Evolutionary conservation across 805 yeast species (phyloP).

Genomic region (Hanseniaspora thailandica): DNA sequence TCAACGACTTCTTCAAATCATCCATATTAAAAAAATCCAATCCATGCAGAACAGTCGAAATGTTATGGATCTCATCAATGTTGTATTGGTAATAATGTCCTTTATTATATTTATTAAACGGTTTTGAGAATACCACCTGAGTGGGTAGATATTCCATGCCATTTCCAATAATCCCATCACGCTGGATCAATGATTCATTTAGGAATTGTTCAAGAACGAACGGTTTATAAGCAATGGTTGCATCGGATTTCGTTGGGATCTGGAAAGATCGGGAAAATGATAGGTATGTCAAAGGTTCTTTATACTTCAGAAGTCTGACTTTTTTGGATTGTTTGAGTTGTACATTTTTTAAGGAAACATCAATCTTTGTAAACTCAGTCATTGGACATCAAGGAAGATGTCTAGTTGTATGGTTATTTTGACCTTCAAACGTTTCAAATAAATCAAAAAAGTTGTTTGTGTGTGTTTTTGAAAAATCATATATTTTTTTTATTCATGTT

Average conservation of each 20-base stretch:
- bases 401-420: too few relatives aligned
- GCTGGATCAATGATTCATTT: neutral
- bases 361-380: neutral
- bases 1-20: neutral
- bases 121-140: neutral
- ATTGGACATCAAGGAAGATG: neutral
- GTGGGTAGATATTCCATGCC: neutral
- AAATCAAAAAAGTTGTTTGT: too few relatives aligned
- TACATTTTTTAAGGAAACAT: neutral
- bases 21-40: conserved; percentile 5
- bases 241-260: neutral
- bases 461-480: too few relatives aligned
- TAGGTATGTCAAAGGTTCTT: neutral
- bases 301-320: neutral
- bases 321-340: neutral
- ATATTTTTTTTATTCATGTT: too few relatives aligned
- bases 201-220: neutral
- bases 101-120: neutral
- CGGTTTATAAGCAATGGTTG: neutral
- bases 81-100: neutral
- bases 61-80: neutral
- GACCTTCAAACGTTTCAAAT: too few relatives aligned
- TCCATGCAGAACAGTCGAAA: conserved; percentile 33
- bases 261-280: neutral
- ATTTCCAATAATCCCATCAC: neutral